Evolutionary conservation across 139 green algal genomes (phyloP).

Genomic region (Desmodesmus armatus): DNA sequence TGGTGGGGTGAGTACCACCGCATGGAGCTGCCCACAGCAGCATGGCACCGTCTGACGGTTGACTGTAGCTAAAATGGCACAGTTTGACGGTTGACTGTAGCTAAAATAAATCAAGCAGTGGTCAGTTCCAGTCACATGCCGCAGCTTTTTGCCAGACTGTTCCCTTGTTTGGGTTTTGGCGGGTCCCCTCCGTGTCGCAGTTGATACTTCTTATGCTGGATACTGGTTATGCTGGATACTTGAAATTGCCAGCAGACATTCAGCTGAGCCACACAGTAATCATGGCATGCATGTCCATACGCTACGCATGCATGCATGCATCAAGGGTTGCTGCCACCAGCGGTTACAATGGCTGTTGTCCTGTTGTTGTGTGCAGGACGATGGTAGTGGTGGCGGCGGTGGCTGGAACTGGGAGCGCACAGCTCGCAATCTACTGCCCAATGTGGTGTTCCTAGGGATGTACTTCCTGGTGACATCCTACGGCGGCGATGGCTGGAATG

Average conservation of each 20-base stretch:
- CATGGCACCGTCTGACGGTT: no score
- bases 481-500: slow-evolving; percentile 57
- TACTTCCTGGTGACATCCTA: slow-evolving; percentile 58
- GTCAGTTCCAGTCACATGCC: no score
- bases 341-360: not conserved
- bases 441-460: slow-evolving; percentile 53
- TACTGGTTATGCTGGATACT: no score
- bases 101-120: no score
- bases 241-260: no score
- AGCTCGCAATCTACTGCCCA: slow-evolving; percentile 61
- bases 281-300: not conserved
- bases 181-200: no score
- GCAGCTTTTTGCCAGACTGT: no score
- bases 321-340: not conserved
- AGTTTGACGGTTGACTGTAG: no score
- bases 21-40: no score
- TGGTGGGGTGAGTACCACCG: slow-evolving; percentile 26
- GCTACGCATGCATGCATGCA: slow-evolving; percentile 5
- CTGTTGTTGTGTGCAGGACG: slow-evolving; percentile 18
- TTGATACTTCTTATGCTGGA: no score
- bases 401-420: slow-evolving; percentile 66
- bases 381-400: slow-evolving; percentile 57
- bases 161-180: no score
- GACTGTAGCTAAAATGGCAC: no score
- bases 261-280: not conserved